These are phyloP conservation scores for Clavaria fumosa DNA, from an alignment of 768 basidiomycete species.

Conservation along the genomic window DNA sequence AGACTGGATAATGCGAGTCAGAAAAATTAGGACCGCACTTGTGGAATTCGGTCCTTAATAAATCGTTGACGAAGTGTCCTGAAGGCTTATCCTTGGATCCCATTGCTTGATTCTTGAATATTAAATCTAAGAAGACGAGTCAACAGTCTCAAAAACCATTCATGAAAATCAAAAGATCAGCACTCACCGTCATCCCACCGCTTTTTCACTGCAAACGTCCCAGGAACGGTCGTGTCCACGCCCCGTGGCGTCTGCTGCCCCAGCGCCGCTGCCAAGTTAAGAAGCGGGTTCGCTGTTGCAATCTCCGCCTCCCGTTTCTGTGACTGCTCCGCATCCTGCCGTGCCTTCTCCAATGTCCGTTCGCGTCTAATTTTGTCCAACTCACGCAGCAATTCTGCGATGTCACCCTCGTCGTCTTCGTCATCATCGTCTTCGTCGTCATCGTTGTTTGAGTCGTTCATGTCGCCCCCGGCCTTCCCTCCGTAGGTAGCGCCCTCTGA, in stretches of 20 bases:
- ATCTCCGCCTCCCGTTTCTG: conserved; percentile 66
- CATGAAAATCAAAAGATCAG: conserved; percentile 4
- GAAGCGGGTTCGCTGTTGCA: conserved; percentile 73
- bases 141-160: conserved; percentile 2
- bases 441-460: conserved; percentile 21
- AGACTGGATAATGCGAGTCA: conserved; percentile 2
- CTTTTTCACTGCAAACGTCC: conserved; percentile 82
- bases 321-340: conserved; percentile 63
- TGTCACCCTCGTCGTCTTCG: conserved; percentile 74
- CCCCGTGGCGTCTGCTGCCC: conserved; percentile 54
- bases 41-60: conserved; percentile 87
- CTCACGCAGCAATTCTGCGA: conserved; percentile 86
- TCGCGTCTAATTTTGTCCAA: conserved; percentile 98
- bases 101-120: conserved; percentile 97
- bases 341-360: conserved; percentile 81
- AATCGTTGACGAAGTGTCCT: conserved; percentile 88
- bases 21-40: conserved; percentile 36
- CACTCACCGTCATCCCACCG: conserved; percentile 87
- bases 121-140: conserved; percentile 46
- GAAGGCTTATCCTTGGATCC: conserved; percentile 41
- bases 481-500: neutral
- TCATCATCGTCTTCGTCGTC: conserved; percentile 30
- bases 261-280: conserved; percentile 84
- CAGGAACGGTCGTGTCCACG: conserved; percentile 56
- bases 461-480: neutral